Evolutionary conservation across 768 basidiomycete species (phyloP), one percentile per base, ranked within the genome.

Genomic region (Collybia mongolica): DNA sequence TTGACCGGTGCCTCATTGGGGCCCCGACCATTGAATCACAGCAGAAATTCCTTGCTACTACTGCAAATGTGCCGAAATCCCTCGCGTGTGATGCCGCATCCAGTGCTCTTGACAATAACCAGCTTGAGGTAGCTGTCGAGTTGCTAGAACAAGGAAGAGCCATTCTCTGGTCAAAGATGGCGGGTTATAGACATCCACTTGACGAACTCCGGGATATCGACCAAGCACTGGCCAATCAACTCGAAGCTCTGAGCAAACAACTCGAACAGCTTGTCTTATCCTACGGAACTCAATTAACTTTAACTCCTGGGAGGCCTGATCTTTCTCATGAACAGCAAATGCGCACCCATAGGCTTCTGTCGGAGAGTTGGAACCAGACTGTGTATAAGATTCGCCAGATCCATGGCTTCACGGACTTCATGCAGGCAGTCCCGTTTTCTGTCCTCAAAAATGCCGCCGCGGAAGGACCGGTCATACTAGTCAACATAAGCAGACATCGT

Each of bases 121-220:
- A 50, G 3, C 14, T 50, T 15, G 46, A 44, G n/a, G 4, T 18
- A 26, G 35, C 46, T 17, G 38, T 47, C 7, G 55, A 56, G 26
- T 29, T 56, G 9, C 44, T 56, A 4, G 66, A 67, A 40, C 64
- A 69, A 24, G 65, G 67, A 2, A 58, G 65, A 5, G 59, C 62
- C 2, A 28, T 69, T 2, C 22, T 69, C 23, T 68, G 66, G 66
- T 59, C 67, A 0, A 60, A 65, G 9, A 26, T 69, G 48, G 51
- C 57, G 1, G 62, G 63, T 22, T 61, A 53, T 29, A 60, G 58
- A 17, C 62, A 58, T 6, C 55, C 67, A 3, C 50, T 69, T 3
- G 64, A 68, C 2, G 51, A 22, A 1, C 37, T 68, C 7, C 62
- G 60, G 7, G 54, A 41, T 0, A 15, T 52, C 5, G 39, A 62